A percentile compares a stretch with the other conserved stretches of the same genome.
Evolutionary conservation across 805 yeast genomes (phyloP).

Genomic region (Priceomyces haplophilus): DNA sequence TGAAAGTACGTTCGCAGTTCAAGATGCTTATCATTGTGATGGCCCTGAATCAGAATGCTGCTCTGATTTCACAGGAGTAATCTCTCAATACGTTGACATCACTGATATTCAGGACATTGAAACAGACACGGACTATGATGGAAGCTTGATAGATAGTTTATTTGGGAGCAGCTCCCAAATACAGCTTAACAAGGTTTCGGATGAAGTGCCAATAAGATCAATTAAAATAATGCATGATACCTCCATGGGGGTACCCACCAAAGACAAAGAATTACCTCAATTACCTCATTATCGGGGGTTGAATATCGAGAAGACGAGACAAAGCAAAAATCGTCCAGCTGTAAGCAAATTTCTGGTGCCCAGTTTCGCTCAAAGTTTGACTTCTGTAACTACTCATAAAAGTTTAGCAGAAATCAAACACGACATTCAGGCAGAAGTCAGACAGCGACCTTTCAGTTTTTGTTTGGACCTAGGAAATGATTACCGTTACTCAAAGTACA

Average conservation of each 20-base stretch:
- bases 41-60: neutral
- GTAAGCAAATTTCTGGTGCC: neutral
- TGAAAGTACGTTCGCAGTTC: neutral
- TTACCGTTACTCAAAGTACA: constrained; percentile 12
- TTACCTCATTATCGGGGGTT: neutral
- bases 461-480: constrained; percentile 24
- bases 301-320: neutral
- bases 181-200: constrained; percentile 1
- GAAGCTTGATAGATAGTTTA: constrained; percentile 11
- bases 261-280: neutral
- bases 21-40: neutral
- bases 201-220: too few species aligned
- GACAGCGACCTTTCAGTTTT: constrained; percentile 27
- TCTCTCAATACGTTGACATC: constrained; percentile 3
- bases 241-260: too few species aligned
- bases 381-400: neutral
- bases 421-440: constrained; percentile 17
- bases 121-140: constrained; percentile 3
- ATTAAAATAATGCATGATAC: too few species aligned
- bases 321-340: neutral
- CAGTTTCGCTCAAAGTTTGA: neutral
- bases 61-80: neutral
- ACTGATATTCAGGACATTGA: neutral
- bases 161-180: constrained; percentile 3
- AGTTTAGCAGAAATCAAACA: constrained; percentile 10